Conservation (phyloP, 2,329 filamentous ascomycete genomes). For the Exophiala oligosperma region DNA sequence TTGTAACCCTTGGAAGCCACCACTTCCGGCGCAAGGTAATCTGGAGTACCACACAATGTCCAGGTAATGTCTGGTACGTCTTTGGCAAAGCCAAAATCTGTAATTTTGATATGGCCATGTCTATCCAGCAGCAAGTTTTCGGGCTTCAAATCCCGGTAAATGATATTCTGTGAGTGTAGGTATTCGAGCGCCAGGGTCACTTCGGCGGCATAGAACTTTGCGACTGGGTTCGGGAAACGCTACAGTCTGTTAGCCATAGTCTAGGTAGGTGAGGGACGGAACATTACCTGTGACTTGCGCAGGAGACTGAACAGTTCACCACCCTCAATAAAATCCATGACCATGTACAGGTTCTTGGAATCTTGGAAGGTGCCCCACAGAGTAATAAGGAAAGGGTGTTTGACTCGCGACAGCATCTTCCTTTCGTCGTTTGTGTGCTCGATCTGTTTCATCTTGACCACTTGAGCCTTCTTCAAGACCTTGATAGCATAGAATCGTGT, state of each 20-base stretch:
- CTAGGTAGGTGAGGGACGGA: too few species aligned
- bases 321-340: slow-evolving; percentile 99
- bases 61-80: slow-evolving; percentile 98
- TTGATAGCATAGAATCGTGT: slow-evolving; percentile 98
- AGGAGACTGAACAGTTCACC: slow-evolving; percentile 95
- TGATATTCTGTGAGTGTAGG: slow-evolving; percentile 90
- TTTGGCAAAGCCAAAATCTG: slow-evolving; percentile 98
- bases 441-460: slow-evolving; percentile 99
- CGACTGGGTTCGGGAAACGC: slow-evolving; percentile 97
- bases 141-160: slow-evolving; percentile 95
- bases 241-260: slow-evolving; percentile 39
- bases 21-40: slow-evolving; percentile 96
- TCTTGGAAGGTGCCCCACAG: slow-evolving; percentile 99
- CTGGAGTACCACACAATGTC: slow-evolving; percentile 96
- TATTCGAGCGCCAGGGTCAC: slow-evolving; percentile 95
- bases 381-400: slow-evolving; percentile 96
- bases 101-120: slow-evolving; percentile 94
- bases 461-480: slow-evolving; percentile 96
- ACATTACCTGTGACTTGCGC: slow-evolving; percentile 79
- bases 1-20: slow-evolving; percentile 99
- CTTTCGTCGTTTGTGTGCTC: slow-evolving; percentile 99
- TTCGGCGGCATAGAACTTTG: slow-evolving; percentile 98
- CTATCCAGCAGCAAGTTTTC: slow-evolving; percentile 90
- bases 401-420: slow-evolving; percentile 92
- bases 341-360: slow-evolving; percentile 95